A percentile compares a stretch with the other conserved stretches of the same genome.
These are phyloP conservation scores for Dimocarpus longan DNA, from an alignment of 345 rosid genomes.

Conservation along the genomic window DNA sequence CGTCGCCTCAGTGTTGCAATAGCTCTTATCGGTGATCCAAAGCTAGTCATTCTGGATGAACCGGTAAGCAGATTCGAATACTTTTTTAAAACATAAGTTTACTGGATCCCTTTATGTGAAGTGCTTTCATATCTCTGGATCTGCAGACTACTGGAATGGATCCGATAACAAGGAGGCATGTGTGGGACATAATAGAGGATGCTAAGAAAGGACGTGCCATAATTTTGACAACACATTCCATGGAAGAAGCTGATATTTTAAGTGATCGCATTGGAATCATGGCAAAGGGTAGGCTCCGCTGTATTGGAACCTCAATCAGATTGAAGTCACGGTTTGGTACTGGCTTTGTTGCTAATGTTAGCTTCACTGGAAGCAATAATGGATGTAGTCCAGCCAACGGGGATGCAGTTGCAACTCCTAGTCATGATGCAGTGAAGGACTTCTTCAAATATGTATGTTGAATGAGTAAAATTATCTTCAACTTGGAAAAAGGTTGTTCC, in stretches of 20 bases:
- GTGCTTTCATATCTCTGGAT: neutral
- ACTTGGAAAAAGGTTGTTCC: constrained; percentile 10
- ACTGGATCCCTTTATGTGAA: neutral
- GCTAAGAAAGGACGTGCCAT: constrained; percentile 88
- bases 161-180: constrained; percentile 92
- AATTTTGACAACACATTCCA: constrained; percentile 85
- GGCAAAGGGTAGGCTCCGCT: constrained; percentile 95
- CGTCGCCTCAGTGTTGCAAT: constrained; percentile 94
- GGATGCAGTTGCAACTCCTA: constrained; percentile 32
- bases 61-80: constrained; percentile 47
- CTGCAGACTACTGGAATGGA: constrained; percentile 93
- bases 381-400: constrained; percentile 43
- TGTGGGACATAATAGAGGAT: constrained; percentile 86
- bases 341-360: constrained; percentile 78
- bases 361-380: constrained; percentile 55
- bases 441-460: constrained; percentile 73
- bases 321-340: constrained; percentile 89
- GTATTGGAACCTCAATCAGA: constrained; percentile 87
- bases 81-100: neutral
- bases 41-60: constrained; percentile 83
- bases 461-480: neutral
- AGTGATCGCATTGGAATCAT: constrained; percentile 91
- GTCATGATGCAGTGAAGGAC: constrained; percentile 57
- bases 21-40: constrained; percentile 85
- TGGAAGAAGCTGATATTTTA: constrained; percentile 93